A percentile compares a stretch with the other conserved stretches of the same genome.
These are phyloP conservation scores for Pseudogymnoascus sp. DNA, from an alignment of 2,329 filamentous ascomycete species.

Conservation along the genomic window DNA sequence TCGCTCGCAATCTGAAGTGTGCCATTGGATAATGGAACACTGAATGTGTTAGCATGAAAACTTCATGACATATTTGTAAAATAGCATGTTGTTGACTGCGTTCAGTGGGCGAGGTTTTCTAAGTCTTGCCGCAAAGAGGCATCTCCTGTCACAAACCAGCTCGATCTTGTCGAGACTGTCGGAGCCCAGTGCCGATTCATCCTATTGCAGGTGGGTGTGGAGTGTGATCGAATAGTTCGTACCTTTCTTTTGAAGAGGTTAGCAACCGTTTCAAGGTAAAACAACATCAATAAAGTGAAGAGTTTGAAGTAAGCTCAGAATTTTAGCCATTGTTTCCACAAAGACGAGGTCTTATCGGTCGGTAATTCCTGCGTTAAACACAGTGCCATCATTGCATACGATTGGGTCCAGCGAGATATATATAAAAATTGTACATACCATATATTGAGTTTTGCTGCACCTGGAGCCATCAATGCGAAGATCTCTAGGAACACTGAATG, in stretches of 20 bases:
- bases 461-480: neutral
- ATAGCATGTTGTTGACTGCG: slow-evolving; percentile 20
- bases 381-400: slow-evolving; percentile 4
- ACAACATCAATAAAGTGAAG: slow-evolving; percentile 14
- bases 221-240: slow-evolving; percentile 8
- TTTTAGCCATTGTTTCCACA: slow-evolving; percentile 85
- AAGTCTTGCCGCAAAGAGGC: slow-evolving; percentile 92
- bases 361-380: slow-evolving; percentile 55
- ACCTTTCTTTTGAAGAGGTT: neutral
- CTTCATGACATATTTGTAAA: slow-evolving; percentile 5
- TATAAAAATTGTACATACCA: neutral
- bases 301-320: slow-evolving; percentile 54
- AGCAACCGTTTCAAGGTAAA: neutral
- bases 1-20: neutral
- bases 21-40: neutral
- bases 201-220: slow-evolving; percentile 39
- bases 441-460: neutral
- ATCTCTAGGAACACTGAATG: neutral
- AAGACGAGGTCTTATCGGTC: slow-evolving; percentile 64
- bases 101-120: slow-evolving; percentile 99
- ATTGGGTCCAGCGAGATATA: neutral
- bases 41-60: neutral
- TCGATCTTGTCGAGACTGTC: slow-evolving; percentile 51
- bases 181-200: slow-evolving; percentile 98
- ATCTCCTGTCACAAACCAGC: slow-evolving; percentile 67